Base-by-base conservation (phyloP, 108 stramenopile species). In the Cyclotella kingstonii region DNA sequence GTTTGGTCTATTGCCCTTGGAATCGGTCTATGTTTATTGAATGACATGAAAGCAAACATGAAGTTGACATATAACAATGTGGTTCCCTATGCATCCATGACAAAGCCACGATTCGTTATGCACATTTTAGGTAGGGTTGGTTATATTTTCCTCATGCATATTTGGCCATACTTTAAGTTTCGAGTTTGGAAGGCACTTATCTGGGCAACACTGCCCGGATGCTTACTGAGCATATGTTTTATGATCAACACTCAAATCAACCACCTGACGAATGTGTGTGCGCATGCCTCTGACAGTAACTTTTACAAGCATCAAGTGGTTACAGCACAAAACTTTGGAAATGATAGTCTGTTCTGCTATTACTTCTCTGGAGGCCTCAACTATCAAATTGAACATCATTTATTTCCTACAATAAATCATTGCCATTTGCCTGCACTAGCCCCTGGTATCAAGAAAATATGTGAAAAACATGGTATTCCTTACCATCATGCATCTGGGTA, bases 251-350 rank as follows among this genome's bases (percentile, higher is more conserved):
- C 73, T 3, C 81, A 81, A 57, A 78, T 81, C 61, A 81, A 81
- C 60, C 81, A 81, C 40, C 48, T 81, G 43, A 69, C 60, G 1
- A 51, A 40, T 15, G 19, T 40, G 5, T 78, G 77, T 42, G 57
- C 62, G 4, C 71, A 81, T 61, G 71, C 81, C 5, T 77, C 71
- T 12, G 40, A 60, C 22, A 39, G 44, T 17, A 71, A 81, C 60
- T 81, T 81, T 50, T 68, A 73, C 61, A 78, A 70, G 30, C 81
- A 81, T 43, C 81, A 81, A 47, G 46, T 78, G 5, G 26, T 65
- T 31, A 81, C 81, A 5, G 72, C 81, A n/a, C 81, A 81, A 50
- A 77, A 81, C 52, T 81, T 81, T 63, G 81, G 81, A 17, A 77
- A 45, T 18, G 73, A 38, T n/a, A 65, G 50, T 18, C 26, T 26